Percentiles rank a stretch among this genome's conserved stretches.
Evolutionary conservation across 441 rosid genomes (phyloP).

Genomic region (Gossypium gossypioides): DNA sequence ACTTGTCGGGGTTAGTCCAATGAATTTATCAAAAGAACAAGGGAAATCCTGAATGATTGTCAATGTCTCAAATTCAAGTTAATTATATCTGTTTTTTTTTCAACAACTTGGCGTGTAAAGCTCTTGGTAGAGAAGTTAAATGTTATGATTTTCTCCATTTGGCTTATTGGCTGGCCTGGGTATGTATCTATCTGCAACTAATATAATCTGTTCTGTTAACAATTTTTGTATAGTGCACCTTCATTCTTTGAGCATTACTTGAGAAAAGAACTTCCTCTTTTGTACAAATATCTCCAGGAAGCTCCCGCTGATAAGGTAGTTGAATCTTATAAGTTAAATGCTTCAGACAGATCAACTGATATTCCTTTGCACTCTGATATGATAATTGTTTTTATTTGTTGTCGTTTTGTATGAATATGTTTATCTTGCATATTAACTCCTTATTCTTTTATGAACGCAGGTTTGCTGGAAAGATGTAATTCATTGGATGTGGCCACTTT

Average conservation of each 20-base stretch:
- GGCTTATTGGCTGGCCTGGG: background rate
- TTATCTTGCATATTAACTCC: background rate
- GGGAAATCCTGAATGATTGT: background rate
- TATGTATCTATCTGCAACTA: background rate
- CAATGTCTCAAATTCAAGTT: background rate
- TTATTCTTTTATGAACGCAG: constrained; percentile 24
- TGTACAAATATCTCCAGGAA: constrained; percentile 61
- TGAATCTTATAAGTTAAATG: background rate
- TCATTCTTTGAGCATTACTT: constrained; percentile 61
- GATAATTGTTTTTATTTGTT: background rate
- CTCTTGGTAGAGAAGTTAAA: background rate
- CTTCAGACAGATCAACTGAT: background rate
- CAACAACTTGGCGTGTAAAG: background rate
- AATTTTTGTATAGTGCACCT: constrained; percentile 48
- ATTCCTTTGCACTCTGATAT: background rate
- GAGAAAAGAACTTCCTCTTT: constrained; percentile 44
- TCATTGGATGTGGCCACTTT: constrained; percentile 99
- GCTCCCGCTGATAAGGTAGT: constrained; percentile 60
- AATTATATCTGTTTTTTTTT: background rate
- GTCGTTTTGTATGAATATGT: background rate
- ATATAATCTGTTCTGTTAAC: constrained; percentile 6
- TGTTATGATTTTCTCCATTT: background rate
- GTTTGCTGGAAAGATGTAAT: constrained; percentile 78
- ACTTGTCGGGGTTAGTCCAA: background rate
- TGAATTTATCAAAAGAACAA: background rate